These are phyloP conservation scores for Globisporangium irregulare DNA, from an alignment of 352 stramenopile species.

Conservation along the genomic window DNA sequence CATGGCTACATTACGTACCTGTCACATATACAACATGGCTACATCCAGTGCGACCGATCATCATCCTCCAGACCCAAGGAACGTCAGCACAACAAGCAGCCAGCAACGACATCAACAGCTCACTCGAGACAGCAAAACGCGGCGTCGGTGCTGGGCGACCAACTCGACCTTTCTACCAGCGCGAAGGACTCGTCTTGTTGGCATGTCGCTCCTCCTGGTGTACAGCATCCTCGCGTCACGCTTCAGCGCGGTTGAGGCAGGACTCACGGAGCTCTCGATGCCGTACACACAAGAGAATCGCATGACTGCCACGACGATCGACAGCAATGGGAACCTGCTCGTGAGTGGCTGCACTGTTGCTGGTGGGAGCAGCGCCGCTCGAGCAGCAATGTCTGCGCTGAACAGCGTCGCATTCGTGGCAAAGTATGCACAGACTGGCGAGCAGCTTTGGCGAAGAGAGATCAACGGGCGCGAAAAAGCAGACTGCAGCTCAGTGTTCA, in stretches of 20 bases:
- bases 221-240: neutral
- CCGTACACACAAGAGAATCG: neutral
- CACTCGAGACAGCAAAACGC: neutral
- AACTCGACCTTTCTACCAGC: neutral
- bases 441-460: conserved; percentile 13
- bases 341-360: conserved; percentile 4
- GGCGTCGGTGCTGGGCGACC: neutral
- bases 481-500: conserved; percentile 5
- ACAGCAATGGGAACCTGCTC: conserved; percentile 2
- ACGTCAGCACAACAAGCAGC: too few relatives aligned
- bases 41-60: neutral
- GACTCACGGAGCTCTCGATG: conserved; percentile 6
- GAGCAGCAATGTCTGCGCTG: neutral
- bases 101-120: neutral
- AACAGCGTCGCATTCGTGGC: conserved; percentile 9
- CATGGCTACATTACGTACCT: conserved; percentile 3
- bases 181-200: neutral
- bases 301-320: neutral
- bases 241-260: neutral
- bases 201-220: neutral
- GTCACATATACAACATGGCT: conserved; percentile 4
- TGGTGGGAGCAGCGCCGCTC: neutral
- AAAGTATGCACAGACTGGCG: conserved; percentile 13
- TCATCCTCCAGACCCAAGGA: neutral
- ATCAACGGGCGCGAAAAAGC: neutral